Conservation (phyloP, 2,329 filamentous ascomycete genomes). For the Tympanopsis confertula region DNA sequence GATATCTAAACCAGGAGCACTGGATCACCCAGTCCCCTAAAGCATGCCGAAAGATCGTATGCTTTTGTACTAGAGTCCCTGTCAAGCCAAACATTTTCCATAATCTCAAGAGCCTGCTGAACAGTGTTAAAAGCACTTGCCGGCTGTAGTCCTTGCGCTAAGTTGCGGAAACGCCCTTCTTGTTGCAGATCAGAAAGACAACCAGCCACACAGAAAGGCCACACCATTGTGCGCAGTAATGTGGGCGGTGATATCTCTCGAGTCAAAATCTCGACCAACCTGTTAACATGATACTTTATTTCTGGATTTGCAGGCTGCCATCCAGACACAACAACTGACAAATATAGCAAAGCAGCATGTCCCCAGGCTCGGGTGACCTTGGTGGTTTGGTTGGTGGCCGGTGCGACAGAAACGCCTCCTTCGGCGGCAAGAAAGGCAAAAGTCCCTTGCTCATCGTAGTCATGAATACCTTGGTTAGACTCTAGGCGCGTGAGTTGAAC, state of each 20-base stretch:
- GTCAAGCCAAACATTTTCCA: conserved; percentile 19
- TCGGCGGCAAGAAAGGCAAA: no score
- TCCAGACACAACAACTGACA: conserved; percentile 33
- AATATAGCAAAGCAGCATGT: conserved; percentile 32
- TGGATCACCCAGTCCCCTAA: conserved; percentile 14
- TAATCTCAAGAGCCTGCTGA: conserved; percentile 17
- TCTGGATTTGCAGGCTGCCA: conserved; percentile 35
- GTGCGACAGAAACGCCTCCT: no score
- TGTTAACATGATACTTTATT: conserved; percentile 18
- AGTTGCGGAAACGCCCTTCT: conserved; percentile 9
- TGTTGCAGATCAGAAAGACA: conserved; percentile 15
- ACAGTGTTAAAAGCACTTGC: conserved; percentile 12
- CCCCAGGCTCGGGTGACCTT: conserved; percentile 36
- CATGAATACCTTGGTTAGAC: no score
- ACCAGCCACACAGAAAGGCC: conserved; percentile 28
- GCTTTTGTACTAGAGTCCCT: conserved; percentile 6
- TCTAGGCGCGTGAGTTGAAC: no score
- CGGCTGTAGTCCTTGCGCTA: conserved; percentile 9
- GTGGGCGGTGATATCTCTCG: conserved; percentile 14
- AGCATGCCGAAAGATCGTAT: conserved; percentile 15
- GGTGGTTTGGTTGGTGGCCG: no score
- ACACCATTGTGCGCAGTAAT: conserved; percentile 22
- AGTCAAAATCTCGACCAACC: conserved; percentile 20
- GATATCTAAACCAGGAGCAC: conserved; percentile 14
- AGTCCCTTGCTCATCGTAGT: no score